phyloP scores from a whole-genome alignment of 805 yeast genomes.

The Yueomyces sp. region DNA sequence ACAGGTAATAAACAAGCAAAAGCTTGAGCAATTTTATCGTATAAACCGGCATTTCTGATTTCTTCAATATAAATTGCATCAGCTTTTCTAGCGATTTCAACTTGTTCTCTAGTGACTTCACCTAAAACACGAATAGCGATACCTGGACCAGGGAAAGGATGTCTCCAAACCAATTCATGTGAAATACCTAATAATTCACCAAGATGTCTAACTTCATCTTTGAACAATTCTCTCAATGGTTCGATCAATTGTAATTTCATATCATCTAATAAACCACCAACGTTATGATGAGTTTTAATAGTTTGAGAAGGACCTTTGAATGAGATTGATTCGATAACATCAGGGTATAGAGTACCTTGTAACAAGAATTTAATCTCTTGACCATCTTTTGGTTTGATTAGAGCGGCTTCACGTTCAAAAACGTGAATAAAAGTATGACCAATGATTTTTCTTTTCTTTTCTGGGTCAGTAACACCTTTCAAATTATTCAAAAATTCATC shows the following conservation, averaged over 20 bases:
- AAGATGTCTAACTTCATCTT: conserved; percentile 94
- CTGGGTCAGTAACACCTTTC: conserved; percentile 94
- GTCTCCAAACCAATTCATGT: conserved; percentile 97
- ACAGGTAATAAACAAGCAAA: conserved; percentile 96
- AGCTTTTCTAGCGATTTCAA: conserved; percentile 94
- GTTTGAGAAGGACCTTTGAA: conserved; percentile 99
- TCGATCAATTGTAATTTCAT: conserved; percentile 97
- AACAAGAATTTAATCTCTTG: conserved; percentile 83
- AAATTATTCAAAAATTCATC: conserved; percentile 78
- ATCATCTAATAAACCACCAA: conserved; percentile 93
- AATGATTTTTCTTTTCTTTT: conserved; percentile 95
- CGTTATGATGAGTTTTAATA: conserved; percentile 98
- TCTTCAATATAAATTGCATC: conserved; percentile 94
- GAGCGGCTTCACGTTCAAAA: conserved; percentile 90
- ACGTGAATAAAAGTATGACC: conserved; percentile 97
- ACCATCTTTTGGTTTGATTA: conserved; percentile 79
- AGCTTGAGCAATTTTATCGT: conserved; percentile 90
- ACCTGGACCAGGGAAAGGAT: conserved; percentile 99
- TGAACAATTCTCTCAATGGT: conserved; percentile 96
- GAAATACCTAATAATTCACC: conserved; percentile 94
- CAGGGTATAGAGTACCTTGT: conserved; percentile 97
- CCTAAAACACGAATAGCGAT: conserved; percentile 96
- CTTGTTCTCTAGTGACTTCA: conserved; percentile 87
- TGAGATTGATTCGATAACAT: conserved; percentile 94
- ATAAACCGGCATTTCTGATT: conserved; percentile 84